These are phyloP conservation scores for Colletotrichum falcatum DNA, from an alignment of 2,329 filamentous ascomycete genomes.

Conservation along the genomic window DNA sequence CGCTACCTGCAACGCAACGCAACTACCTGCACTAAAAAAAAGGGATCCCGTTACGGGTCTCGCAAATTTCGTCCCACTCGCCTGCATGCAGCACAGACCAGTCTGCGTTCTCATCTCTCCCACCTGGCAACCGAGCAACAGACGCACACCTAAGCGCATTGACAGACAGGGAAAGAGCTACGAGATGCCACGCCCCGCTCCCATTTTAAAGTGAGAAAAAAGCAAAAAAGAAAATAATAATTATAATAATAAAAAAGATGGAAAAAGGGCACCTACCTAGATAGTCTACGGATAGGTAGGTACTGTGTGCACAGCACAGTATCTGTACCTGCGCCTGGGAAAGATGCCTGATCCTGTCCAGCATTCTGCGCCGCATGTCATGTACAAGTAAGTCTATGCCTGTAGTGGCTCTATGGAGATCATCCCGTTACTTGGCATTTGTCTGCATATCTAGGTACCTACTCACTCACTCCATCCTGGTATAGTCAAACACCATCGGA, in stretches of 20 bases:
- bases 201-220: slow-evolving; percentile 2
- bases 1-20: not conserved
- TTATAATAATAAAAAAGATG: no score
- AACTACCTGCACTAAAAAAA: not conserved
- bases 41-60: slow-evolving; percentile 31
- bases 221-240: no score
- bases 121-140: slow-evolving; percentile 29
- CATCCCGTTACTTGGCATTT: not conserved
- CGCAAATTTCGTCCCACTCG: slow-evolving; percentile 40
- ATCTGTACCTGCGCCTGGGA: slow-evolving; percentile 7
- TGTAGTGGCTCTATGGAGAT: not conserved
- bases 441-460: not conserved
- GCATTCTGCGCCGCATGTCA: not conserved
- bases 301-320: not conserved
- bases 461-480: not conserved
- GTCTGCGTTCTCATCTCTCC: slow-evolving; percentile 14
- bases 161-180: slow-evolving; percentile 38
- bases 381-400: not conserved
- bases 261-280: no score
- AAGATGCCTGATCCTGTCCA: not conserved
- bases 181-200: slow-evolving; percentile 14
- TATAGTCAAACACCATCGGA: not conserved
- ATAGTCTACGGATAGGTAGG: no score
- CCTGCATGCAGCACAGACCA: slow-evolving; percentile 37
- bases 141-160: slow-evolving; percentile 10